Conservation (phyloP, 2,329 filamentous ascomycete genomes). For the Monilinia fructicola region DNA sequence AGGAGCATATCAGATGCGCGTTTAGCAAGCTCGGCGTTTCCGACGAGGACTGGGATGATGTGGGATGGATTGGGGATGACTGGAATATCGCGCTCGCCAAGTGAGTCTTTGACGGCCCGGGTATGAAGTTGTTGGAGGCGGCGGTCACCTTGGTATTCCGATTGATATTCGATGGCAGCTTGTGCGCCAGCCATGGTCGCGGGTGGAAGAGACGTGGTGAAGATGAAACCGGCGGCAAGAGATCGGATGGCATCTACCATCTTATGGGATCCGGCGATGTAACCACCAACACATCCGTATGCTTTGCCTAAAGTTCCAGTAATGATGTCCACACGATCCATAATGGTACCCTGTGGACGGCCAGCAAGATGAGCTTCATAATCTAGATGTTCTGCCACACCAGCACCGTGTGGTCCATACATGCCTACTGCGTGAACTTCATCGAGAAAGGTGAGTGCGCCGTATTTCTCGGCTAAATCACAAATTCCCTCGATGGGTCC, state of each 20-base stretch:
- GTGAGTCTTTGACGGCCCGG: slow-evolving; percentile 83
- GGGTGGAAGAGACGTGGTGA: slow-evolving; percentile 93
- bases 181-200: slow-evolving; percentile 95
- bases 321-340: slow-evolving; percentile 97
- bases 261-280: slow-evolving; percentile 86
- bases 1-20: slow-evolving; percentile 89
- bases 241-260: slow-evolving; percentile 93
- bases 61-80: slow-evolving; percentile 98
- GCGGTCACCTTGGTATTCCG: slow-evolving; percentile 79
- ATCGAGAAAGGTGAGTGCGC: slow-evolving; percentile 94
- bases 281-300: slow-evolving; percentile 95
- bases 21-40: slow-evolving; percentile 90
- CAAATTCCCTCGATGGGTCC: slow-evolving; percentile 95
- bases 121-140: slow-evolving; percentile 95
- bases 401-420: slow-evolving; percentile 94
- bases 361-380: slow-evolving; percentile 82
- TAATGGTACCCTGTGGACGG: slow-evolving; percentile 74
- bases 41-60: slow-evolving; percentile 91
- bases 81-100: slow-evolving; percentile 79
- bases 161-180: slow-evolving; percentile 91
- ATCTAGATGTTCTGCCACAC: slow-evolving; percentile 95
- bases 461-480: slow-evolving; percentile 95
- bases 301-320: slow-evolving; percentile 96
- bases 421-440: slow-evolving; percentile 99
- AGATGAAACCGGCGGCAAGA: slow-evolving; percentile 95